phyloP scores from a whole-genome alignment of 2,329 filamentous ascomycete species.

The Cercospora nicotianae region DNA sequence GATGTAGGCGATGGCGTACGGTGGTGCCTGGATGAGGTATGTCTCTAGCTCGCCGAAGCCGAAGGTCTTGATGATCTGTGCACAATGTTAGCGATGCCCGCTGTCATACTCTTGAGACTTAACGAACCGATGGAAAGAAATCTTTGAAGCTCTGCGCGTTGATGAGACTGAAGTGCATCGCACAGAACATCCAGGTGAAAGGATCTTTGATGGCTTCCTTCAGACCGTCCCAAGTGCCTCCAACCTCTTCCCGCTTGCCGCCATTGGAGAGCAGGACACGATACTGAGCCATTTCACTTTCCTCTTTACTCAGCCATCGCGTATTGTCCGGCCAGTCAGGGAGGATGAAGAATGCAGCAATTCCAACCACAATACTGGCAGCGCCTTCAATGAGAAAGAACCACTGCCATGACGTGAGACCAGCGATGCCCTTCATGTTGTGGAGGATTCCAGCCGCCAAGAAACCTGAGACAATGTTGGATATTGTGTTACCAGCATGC shows the following conservation, averaged over 20 bases:
- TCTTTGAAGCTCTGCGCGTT: constrained; percentile 39
- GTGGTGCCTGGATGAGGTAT: constrained; percentile 47
- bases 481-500: neutral
- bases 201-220: constrained; percentile 39
- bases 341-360: neutral
- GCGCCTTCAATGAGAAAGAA: neutral
- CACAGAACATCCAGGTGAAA: constrained; percentile 33
- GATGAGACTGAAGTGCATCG: constrained; percentile 44
- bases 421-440: neutral
- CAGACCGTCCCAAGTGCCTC: constrained; percentile 44
- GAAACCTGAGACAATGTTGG: neutral
- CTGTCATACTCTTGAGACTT: neutral
- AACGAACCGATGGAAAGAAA: constrained; percentile 37
- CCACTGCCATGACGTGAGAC: neutral
- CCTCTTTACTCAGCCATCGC: constrained; percentile 52
- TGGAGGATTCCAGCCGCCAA: neutral
- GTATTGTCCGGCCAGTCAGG: constrained; percentile 43
- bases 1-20: constrained; percentile 40
- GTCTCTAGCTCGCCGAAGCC: constrained; percentile 31
- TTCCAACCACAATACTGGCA: neutral
- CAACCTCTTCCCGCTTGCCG: constrained; percentile 43
- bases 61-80: neutral
- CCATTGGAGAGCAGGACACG: constrained; percentile 36
- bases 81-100: neutral
- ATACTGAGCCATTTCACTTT: constrained; percentile 52